phyloP scores from a whole-genome alignment of 164 flowering plant species.

The Echeveria elegans region DNA sequence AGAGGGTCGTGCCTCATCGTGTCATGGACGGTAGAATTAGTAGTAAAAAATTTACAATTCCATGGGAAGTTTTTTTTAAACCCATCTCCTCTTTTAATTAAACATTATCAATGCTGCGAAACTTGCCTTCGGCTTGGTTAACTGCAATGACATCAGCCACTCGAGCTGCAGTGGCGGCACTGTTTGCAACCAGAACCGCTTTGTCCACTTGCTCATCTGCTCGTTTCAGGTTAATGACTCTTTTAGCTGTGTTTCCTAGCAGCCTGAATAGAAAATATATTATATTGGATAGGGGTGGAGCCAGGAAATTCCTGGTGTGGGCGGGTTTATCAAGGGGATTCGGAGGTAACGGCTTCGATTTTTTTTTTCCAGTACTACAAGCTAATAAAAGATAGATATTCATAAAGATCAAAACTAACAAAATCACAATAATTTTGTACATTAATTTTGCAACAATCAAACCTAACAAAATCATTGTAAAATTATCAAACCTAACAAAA shows the following conservation, averaged over 20 bases:
- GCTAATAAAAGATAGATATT: no score
- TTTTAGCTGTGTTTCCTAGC: constrained; percentile 72
- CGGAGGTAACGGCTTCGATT: no score
- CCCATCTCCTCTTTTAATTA: constrained; percentile 12
- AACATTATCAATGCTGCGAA: constrained; percentile 30
- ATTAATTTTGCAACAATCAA: no score
- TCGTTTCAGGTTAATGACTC: constrained; percentile 44
- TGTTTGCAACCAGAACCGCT: constrained; percentile 68
- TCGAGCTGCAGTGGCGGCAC: constrained; percentile 92
- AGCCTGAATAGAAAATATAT: constrained; percentile 39
- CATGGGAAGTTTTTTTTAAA: background rate
- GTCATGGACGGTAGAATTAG: constrained; percentile 12
- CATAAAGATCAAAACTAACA: no score
- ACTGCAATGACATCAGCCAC: constrained; percentile 95
- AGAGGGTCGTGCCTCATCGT: no score
- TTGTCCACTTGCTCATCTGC: constrained; percentile 80
- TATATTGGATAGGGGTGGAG: no score
- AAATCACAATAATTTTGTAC: no score
- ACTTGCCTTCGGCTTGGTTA: constrained; percentile 67
- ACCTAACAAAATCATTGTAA: no score
- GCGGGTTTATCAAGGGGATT: no score
- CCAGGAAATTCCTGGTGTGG: no score
- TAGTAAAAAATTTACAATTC: constrained; percentile 26
- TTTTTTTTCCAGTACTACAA: no score
- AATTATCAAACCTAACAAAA: no score